Conservation (phyloP, 106 monocot genomes). For the Chionographis japonica region DNA sequence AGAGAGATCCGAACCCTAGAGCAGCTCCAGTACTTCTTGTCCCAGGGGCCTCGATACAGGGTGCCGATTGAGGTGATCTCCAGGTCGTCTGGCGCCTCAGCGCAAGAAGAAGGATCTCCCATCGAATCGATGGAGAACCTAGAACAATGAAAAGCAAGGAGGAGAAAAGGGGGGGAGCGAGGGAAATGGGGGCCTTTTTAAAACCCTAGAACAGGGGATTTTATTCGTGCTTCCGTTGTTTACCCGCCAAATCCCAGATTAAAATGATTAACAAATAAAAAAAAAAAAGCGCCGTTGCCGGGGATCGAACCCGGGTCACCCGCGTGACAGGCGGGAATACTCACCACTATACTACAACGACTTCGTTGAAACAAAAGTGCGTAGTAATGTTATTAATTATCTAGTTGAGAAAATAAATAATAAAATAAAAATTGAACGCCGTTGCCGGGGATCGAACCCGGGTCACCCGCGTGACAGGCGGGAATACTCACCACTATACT, state of each 20-base stretch:
- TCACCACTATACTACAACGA: slow-evolving; percentile 91
- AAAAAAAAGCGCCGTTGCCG: slow-evolving; percentile 52
- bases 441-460: slow-evolving; percentile 92
- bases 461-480: slow-evolving; percentile 87
- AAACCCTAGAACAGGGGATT: too few relatives aligned
- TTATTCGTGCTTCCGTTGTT: too few relatives aligned
- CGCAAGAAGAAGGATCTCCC: background rate
- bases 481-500: slow-evolving; percentile 90
- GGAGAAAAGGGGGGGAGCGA: too few relatives aligned
- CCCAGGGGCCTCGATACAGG: slow-evolving; percentile 63
- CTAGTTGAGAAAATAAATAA: too few relatives aligned
- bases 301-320: slow-evolving; percentile 92
- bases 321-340: slow-evolving; percentile 87
- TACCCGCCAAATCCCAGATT: too few relatives aligned
- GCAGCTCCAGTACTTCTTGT: slow-evolving; percentile 96
- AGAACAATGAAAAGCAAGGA: too few relatives aligned
- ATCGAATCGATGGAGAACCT: too few relatives aligned
- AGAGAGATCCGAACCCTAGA: slow-evolving; percentile 52
- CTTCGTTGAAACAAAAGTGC: too few relatives aligned
- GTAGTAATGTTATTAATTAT: too few relatives aligned
- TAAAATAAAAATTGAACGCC: slow-evolving; percentile 17
- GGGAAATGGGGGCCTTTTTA: too few relatives aligned
- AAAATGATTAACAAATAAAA: too few relatives aligned
- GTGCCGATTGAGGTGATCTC: slow-evolving; percentile 77
- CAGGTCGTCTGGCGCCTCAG: slow-evolving; percentile 33